phyloP scores from a whole-genome alignment of 2,329 filamentous ascomycete genomes.

The Eutypella sp. region DNA sequence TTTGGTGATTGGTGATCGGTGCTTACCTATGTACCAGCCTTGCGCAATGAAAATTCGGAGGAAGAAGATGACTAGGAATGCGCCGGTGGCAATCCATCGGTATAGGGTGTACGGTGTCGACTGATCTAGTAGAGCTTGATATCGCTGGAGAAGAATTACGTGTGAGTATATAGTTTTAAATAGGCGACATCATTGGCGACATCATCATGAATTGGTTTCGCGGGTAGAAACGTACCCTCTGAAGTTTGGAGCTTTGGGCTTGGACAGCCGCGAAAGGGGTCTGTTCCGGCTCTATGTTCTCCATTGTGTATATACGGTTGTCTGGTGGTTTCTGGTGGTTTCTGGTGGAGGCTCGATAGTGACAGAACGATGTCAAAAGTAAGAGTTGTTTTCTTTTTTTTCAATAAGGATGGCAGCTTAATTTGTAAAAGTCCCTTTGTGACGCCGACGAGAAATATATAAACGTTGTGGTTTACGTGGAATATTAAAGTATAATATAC shows the following conservation, averaged over 20 bases:
- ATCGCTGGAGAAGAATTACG: conserved; percentile 60
- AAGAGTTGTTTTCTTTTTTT: no score
- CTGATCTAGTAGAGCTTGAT: conserved; percentile 90
- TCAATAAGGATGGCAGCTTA: no score
- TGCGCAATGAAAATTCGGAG: conserved; percentile 85
- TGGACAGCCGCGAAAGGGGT: conserved; percentile 89
- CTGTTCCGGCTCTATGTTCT: conserved; percentile 79
- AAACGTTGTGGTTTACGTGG: no score
- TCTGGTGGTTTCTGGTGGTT: no score
- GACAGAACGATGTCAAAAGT: no score
- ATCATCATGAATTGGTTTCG: neutral
- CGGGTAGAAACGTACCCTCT: conserved; percentile 52
- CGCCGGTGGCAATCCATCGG: conserved; percentile 82
- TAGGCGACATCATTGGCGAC: conserved; percentile 8
- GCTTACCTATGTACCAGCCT: conserved; percentile 95
- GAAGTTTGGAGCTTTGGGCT: conserved; percentile 72
- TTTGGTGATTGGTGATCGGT: neutral
- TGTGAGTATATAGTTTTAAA: no score
- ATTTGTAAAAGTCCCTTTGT: no score
- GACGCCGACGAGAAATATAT: no score
- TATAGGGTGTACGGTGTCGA: conserved; percentile 86
- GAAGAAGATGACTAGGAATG: conserved; percentile 75
- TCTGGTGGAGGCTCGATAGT: no score
- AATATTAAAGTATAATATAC: no score
- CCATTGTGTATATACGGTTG: conserved; percentile 50